phyloP scores from a whole-genome alignment of 768 basidiomycete species.

The Coprinellus micaceus region DNA sequence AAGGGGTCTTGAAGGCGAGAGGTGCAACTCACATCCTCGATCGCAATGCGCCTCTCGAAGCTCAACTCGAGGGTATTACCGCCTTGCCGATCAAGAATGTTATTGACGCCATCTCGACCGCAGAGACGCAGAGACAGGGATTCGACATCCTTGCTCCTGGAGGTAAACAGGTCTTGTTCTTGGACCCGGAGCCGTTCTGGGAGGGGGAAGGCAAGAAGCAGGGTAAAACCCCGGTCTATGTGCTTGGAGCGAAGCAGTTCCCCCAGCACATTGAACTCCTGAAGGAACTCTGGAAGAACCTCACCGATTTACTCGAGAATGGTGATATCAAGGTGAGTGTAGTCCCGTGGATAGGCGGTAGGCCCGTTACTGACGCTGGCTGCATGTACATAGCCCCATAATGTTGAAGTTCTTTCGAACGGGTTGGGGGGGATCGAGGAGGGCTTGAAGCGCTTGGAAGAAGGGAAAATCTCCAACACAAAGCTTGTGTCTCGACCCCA shows the following conservation, averaged over 20 bases:
- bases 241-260: constrained; percentile 5
- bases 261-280: constrained; percentile 15
- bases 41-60: constrained; percentile 13
- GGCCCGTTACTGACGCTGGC: too few relatives aligned
- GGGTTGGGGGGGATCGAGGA: constrained; percentile 41
- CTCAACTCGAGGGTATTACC: constrained; percentile 22
- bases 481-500: constrained; percentile 36
- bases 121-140: constrained; percentile 21
- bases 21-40: constrained; percentile 42
- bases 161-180: constrained; percentile 32
- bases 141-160: constrained; percentile 28
- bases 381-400: constrained; percentile 38
- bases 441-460: constrained; percentile 38
- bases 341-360: too few relatives aligned
- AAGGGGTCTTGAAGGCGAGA: constrained; percentile 29
- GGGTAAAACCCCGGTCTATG: constrained; percentile 10
- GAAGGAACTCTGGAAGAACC: constrained; percentile 10
- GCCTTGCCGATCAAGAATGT: constrained; percentile 19
- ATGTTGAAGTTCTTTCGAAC: constrained; percentile 36
- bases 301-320: constrained; percentile 14
- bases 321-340: constrained; percentile 18
- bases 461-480: constrained; percentile 35
- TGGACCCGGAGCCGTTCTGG: constrained; percentile 18
- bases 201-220: constrained; percentile 10
- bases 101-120: constrained; percentile 22